Base-by-base conservation (phyloP, 1,284 basidiomycete genomes). In the Leccinum solheimii region DNA sequence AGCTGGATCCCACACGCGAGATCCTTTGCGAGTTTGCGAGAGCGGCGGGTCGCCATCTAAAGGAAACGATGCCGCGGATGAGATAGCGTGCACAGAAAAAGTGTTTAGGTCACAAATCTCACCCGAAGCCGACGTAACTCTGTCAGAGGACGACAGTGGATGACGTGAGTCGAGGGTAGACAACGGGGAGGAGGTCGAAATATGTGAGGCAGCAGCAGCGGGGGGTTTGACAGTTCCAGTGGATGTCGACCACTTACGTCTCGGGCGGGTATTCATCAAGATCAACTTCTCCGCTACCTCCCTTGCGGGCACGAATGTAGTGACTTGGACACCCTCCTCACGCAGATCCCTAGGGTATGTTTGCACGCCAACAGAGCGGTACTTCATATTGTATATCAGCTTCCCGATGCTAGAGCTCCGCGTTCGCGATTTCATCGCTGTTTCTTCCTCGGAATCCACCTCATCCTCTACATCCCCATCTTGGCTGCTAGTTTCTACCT, bases 381-480 rank as follows among this genome's bases (percentile, higher is more conserved):
- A 72, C 52, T 57, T 62, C 43, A 32, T 36, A 40, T 36, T 54
- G 50, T 23, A 55, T 49, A 56, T 65, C 30, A 13, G 32, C 36
- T 59, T 61, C 23, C 43, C 58, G 5, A 59, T 53, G 57, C 61
- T 68, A 51, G 65, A 62, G 36, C 63, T 62, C 45, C 65, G 68
- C 36, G 49, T 59, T 72, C 66, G 68, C 64, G 66, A 67, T 63
- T 58, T 68, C 68, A 53, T 59, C 60, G 4, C 58, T 66, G 65
- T 59, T 49, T 76, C 80, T 55, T 78, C 79, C 58, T 77, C 80
- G 36, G 81, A 87, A 53, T 88, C 86, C n/a, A 85, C 85, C 62
- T 92, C 90, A 62, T 91, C 91, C 68, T 93, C 92, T 62, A 91
- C 86, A 68, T 94, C 91, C 1, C 88, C 92, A 71, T 94, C 92